Evolutionary conservation across 345 rosid genomes (phyloP).

Genomic region (Brassica incana): DNA sequence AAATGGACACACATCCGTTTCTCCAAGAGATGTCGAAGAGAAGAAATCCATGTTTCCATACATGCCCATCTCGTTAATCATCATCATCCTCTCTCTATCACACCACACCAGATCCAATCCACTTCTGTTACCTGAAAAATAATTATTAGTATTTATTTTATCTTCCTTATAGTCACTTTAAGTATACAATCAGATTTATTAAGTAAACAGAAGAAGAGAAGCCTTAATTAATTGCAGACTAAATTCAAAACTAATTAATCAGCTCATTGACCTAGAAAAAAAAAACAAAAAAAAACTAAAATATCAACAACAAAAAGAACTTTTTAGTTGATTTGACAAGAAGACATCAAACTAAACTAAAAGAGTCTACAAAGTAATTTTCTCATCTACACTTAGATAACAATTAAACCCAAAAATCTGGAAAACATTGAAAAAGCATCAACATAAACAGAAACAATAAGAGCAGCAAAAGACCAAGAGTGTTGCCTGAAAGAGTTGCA

Average conservation of each 20-base stretch:
- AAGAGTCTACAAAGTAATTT: background rate
- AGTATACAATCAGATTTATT: background rate
- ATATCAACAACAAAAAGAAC: background rate
- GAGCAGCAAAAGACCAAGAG: slow-evolving; percentile 11
- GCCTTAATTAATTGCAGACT: background rate
- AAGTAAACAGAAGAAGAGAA: background rate
- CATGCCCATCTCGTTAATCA: slow-evolving; percentile 62
- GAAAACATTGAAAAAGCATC: background rate
- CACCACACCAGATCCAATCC: background rate
- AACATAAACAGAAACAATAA: background rate
- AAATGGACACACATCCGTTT: slow-evolving; percentile 41
- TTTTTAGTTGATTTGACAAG: background rate
- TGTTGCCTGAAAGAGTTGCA: slow-evolving; percentile 29
- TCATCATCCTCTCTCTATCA: slow-evolving; percentile 18
- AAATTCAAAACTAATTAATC: background rate
- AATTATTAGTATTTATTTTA: background rate
- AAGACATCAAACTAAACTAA: background rate
- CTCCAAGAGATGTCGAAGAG: slow-evolving; percentile 43
- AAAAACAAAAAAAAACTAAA: background rate
- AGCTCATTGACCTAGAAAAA: background rate
- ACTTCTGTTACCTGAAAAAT: slow-evolving; percentile 13
- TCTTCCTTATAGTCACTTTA: too few relatives aligned
- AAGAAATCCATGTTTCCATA: slow-evolving; percentile 55
- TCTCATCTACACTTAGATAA: slow-evolving; percentile 5
- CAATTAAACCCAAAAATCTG: slow-evolving; percentile 8